Conservation (phyloP, 164 flowering plant species). For the Tetracentron sinense region DNA sequence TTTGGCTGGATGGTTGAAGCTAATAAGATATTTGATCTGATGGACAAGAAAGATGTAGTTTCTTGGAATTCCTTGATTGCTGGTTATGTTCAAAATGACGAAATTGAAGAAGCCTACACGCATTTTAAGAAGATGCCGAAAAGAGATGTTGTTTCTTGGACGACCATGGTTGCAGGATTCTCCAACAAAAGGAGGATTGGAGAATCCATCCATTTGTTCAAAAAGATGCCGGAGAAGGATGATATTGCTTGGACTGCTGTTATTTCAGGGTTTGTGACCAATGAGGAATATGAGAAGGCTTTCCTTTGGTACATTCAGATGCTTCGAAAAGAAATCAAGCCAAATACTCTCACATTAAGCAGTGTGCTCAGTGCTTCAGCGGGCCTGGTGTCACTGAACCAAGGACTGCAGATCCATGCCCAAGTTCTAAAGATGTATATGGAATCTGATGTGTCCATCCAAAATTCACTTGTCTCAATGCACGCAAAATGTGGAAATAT, state of each 20-base stretch:
- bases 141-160: constrained; percentile 45
- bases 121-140: constrained; percentile 31
- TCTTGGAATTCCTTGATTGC: constrained; percentile 41
- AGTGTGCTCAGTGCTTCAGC: constrained; percentile 47
- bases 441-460: constrained; percentile 33
- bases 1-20: constrained; percentile 34
- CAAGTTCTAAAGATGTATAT: constrained; percentile 22
- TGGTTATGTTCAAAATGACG: constrained; percentile 32
- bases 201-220: constrained; percentile 31
- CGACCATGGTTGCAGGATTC: constrained; percentile 36
- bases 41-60: constrained; percentile 29
- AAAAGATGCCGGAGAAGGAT: constrained; percentile 41
- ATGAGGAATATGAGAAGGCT: constrained; percentile 34
- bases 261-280: constrained; percentile 40
- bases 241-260: constrained; percentile 52
- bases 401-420: constrained; percentile 44
- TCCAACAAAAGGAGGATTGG: constrained; percentile 23
- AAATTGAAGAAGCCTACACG: constrained; percentile 33
- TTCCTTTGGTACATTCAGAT: constrained; percentile 36
- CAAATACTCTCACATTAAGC: constrained; percentile 39
- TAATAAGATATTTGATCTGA: constrained; percentile 22
- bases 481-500: constrained; percentile 47
- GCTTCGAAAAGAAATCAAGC: constrained; percentile 26
- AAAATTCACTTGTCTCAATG: constrained; percentile 42
- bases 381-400: constrained; percentile 32